Conservation (phyloP, 805 yeast species). For the Wickerhamomyces bisporus region DNA sequence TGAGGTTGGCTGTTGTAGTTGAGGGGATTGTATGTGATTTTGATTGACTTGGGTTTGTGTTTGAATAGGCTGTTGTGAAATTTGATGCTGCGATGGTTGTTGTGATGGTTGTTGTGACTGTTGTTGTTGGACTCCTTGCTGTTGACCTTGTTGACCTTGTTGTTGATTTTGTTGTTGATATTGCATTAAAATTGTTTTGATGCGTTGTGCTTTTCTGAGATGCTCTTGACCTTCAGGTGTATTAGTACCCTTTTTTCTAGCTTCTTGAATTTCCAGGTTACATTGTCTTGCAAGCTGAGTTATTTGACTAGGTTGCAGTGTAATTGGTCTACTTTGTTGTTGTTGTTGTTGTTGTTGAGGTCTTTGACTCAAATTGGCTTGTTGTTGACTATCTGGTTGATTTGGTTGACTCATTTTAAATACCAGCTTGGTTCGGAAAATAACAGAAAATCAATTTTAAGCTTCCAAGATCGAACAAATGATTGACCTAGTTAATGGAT, state of each 20-base stretch:
- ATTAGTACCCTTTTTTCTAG: slow-evolving; percentile 55
- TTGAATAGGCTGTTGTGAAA: background rate
- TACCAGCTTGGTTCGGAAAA: no score
- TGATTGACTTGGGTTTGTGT: no score
- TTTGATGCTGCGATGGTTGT: slow-evolving; percentile 14
- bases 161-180: slow-evolving; percentile 43
- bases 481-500: background rate
- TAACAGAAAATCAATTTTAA: no score
- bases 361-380: background rate
- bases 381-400: slow-evolving; percentile 1
- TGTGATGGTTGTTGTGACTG: slow-evolving; percentile 23
- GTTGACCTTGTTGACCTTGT: slow-evolving; percentile 16
- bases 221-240: slow-evolving; percentile 61
- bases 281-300: slow-evolving; percentile 57
- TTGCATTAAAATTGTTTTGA: slow-evolving; percentile 54
- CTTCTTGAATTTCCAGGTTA: slow-evolving; percentile 53
- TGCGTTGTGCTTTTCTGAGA: slow-evolving; percentile 54
- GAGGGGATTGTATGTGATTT: background rate
- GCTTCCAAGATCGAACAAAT: no score
- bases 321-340: slow-evolving; percentile 3
- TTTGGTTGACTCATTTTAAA: slow-evolving; percentile 3
- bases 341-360: slow-evolving; percentile 1
- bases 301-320: slow-evolving; percentile 21
- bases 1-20: background rate
- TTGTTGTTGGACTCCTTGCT: slow-evolving; percentile 33